Base-by-base conservation (phyloP, 768 basidiomycete genomes). In the Rhizopogon vesiculosus region DNA sequence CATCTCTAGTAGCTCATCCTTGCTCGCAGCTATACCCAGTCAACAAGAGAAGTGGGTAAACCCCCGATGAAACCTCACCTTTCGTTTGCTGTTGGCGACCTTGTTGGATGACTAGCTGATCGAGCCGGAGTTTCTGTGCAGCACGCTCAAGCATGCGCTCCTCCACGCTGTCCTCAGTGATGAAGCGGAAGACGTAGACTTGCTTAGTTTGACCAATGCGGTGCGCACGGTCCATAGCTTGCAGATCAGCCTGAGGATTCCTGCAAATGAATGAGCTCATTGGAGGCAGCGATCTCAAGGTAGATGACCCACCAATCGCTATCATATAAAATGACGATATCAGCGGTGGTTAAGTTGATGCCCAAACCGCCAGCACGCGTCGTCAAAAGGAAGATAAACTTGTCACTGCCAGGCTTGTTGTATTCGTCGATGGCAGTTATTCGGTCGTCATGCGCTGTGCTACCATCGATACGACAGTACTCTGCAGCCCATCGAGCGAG, bases 211-310 rank as follows among this genome's bases (percentile, higher is more conserved):
- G 94, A 3, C 94, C 94, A 58, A 96, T 96, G 55, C 93, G 90
- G 74, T 96, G 94, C 0, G 95, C 95, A 55, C 93, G 90, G 66
- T 98, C 94, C 96, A 97, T 98, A 5, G 97, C 97, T 69, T 99
- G 97, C 45, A 99, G 72, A 76, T 99, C 97, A 2, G 96, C 97
- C 74, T 99, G 97, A 1, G 97, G 96, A 69, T 98, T 99, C 93
- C 89, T 93, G 61, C 18, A 43, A 6, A 45, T 28, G n/a, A 33
- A 19, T 45, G 49, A 64, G n/a, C 59, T 54, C 13, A 35, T 3
- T 12, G 51, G 16, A 25, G 31, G 51, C 15, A 25, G 31, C 29
- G 8, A 53, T 29, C 25, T 25, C 7, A 45, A 8, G 12, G 19
- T 29, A 59, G 33, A 38, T n/a, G 39, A 15, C 78, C 25, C 56